Evolutionary conservation across 208 protist species (phyloP).

Genomic region (Trypanosoma theileri): DNA sequence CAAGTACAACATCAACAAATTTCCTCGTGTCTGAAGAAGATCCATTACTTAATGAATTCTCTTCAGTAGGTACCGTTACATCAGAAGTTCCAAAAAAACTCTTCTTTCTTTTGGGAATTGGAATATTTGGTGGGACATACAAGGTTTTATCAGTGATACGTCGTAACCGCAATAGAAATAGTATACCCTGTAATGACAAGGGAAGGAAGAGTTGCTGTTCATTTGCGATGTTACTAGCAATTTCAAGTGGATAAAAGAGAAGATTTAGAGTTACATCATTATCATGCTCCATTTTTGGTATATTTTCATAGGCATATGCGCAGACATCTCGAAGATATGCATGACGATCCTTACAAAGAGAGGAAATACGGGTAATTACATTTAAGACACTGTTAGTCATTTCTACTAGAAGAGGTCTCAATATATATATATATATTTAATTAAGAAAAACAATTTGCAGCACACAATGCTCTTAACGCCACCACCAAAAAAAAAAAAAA

Average conservation of each 20-base stretch:
- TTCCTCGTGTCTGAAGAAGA: background rate
- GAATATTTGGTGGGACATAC: slow-evolving; percentile 7
- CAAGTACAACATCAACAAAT: slow-evolving; percentile 15
- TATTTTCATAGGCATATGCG: background rate
- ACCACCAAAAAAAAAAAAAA: slow-evolving; percentile 5
- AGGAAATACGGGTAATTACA: slow-evolving; percentile 6
- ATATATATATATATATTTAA: too few relatives aligned
- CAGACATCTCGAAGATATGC: slow-evolving; percentile 21
- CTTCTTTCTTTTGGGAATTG: slow-evolving; percentile 9
- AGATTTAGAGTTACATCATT: slow-evolving; percentile 10
- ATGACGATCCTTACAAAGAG: slow-evolving; percentile 22
- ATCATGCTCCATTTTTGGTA: background rate
- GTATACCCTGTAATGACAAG: slow-evolving; percentile 13
- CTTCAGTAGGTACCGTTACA: slow-evolving; percentile 4
- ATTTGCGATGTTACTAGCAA: slow-evolving; percentile 10
- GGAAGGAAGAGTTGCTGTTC: slow-evolving; percentile 17
- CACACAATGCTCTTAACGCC: background rate
- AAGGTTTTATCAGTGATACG: background rate
- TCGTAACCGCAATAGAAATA: background rate
- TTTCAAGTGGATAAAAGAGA: slow-evolving; percentile 19
- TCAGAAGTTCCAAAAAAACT: slow-evolving; percentile 23
- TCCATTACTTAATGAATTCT: background rate
- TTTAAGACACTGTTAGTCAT: slow-evolving; percentile 8
- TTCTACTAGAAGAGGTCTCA: background rate
- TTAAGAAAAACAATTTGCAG: slow-evolving; percentile 7